Evolutionary conservation across 108 stramenopile genomes (phyloP).

Genomic region (Cyclotella baltica): DNA sequence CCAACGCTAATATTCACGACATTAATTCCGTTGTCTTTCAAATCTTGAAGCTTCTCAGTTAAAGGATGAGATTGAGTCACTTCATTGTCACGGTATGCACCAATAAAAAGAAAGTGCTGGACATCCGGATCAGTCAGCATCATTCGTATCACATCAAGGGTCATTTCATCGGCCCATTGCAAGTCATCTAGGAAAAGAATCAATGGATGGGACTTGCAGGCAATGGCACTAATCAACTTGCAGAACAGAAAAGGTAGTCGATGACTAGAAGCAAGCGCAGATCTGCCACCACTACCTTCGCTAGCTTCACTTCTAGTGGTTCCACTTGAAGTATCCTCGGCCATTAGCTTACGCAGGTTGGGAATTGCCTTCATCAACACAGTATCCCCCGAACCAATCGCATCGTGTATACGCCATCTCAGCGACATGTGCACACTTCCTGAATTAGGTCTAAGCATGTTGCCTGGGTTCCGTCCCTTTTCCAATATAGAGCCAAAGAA

Average conservation of each 20-base stretch:
- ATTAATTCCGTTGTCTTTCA: slow-evolving; percentile 29
- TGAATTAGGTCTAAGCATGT: slow-evolving; percentile 7
- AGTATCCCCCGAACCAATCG: slow-evolving; percentile 25
- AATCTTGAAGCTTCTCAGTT: slow-evolving; percentile 23
- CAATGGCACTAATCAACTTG: slow-evolving; percentile 41
- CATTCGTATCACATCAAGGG: slow-evolving; percentile 41
- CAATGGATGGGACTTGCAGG: slow-evolving; percentile 24
- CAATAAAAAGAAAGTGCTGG: slow-evolving; percentile 33
- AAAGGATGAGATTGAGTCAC: slow-evolving; percentile 30
- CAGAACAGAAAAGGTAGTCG: slow-evolving; percentile 28
- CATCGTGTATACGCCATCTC: slow-evolving; percentile 37
- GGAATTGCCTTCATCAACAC: slow-evolving; percentile 33
- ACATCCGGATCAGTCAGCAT: slow-evolving; percentile 44
- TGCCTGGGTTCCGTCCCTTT: background rate
- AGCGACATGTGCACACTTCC: slow-evolving; percentile 26
- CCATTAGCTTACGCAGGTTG: slow-evolving; percentile 27
- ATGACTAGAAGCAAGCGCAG: slow-evolving; percentile 1
- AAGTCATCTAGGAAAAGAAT: slow-evolving; percentile 43
- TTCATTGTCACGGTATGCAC: slow-evolving; percentile 50
- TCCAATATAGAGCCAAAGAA: slow-evolving; percentile 20
- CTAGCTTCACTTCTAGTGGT: background rate
- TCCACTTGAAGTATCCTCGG: background rate
- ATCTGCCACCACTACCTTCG: background rate
- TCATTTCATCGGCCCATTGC: slow-evolving; percentile 45
- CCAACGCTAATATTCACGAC: slow-evolving; percentile 36